phyloP scores from a whole-genome alignment of 108 stramenopile species.

The Stephanodiscus triporus region DNA sequence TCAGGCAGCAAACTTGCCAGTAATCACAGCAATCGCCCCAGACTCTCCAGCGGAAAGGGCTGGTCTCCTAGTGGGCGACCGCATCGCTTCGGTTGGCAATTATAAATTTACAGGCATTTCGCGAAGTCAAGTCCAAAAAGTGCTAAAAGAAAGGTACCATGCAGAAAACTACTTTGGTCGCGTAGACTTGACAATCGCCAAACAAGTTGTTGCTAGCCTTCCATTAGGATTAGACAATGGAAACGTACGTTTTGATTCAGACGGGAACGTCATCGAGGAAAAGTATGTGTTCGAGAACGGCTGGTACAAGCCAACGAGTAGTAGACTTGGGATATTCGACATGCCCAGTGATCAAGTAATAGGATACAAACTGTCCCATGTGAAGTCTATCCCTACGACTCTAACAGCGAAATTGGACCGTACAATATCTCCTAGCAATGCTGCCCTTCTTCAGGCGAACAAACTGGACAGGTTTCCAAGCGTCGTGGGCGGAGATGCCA shows the following conservation, averaged over 20 bases:
- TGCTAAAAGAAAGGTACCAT: conserved; percentile 33
- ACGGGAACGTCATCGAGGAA: conserved; percentile 20
- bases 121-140: conserved; percentile 38
- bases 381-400: conserved; percentile 43
- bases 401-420: conserved; percentile 34
- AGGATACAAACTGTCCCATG: conserved; percentile 46
- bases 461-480: conserved; percentile 12
- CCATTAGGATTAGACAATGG: conserved; percentile 1
- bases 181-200: conserved; percentile 78
- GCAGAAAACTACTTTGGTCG: conserved; percentile 64
- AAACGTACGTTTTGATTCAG: conserved; percentile 2
- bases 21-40: conserved; percentile 78
- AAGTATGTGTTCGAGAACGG: conserved; percentile 50
- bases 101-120: conserved; percentile 65
- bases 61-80: conserved; percentile 84
- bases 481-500: conserved; percentile 59
- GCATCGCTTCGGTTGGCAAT: conserved; percentile 74
- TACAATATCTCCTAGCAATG: background rate
- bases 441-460: background rate
- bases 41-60: conserved; percentile 80
- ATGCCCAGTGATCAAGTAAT: conserved; percentile 25
- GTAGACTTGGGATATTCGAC: background rate
- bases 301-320: conserved; percentile 31
- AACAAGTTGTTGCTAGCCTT: conserved; percentile 56
- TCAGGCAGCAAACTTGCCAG: conserved; percentile 62